phyloP scores from a whole-genome alignment of 2,329 filamentous ascomycete genomes.

The Huntiella moniliformis region DNA sequence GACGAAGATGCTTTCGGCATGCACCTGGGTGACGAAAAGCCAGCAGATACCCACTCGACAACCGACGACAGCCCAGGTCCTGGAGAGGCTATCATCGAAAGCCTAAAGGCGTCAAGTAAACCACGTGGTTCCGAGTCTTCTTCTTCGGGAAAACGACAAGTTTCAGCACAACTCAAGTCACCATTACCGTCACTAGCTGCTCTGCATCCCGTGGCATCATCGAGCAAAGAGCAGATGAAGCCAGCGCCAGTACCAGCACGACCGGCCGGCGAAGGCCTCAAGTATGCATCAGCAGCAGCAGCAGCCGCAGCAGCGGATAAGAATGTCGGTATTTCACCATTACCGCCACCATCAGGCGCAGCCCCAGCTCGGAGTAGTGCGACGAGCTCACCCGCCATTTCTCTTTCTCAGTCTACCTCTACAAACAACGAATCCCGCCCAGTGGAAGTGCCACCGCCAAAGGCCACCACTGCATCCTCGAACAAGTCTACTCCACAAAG shows the following conservation, averaged over 20 bases:
- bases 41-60: constrained; percentile 85
- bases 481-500: constrained; percentile 19
- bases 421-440: constrained; percentile 19
- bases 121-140: constrained; percentile 31
- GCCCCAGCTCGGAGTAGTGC: constrained; percentile 30
- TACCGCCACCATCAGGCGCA: constrained; percentile 70
- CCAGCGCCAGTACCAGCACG: constrained; percentile 72
- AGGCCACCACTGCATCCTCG: constrained; percentile 17
- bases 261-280: constrained; percentile 73
- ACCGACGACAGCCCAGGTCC: constrained; percentile 52
- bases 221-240: constrained; percentile 62
- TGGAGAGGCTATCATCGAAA: constrained; percentile 10
- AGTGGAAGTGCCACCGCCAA: constrained; percentile 22
- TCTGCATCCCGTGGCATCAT: constrained; percentile 54
- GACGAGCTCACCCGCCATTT: constrained; percentile 33
- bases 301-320: constrained; percentile 82
- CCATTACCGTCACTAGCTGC: constrained; percentile 85
- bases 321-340: constrained; percentile 78
- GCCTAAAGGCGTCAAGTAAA: constrained; percentile 22
- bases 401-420: constrained; percentile 26
- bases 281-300: constrained; percentile 90
- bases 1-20: constrained; percentile 81
- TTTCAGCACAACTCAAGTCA: constrained; percentile 85
- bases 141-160: constrained; percentile 39
- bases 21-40: constrained; percentile 63